Evolutionary conservation across 805 yeast genomes (phyloP).

Genomic region (Candida berthetii): DNA sequence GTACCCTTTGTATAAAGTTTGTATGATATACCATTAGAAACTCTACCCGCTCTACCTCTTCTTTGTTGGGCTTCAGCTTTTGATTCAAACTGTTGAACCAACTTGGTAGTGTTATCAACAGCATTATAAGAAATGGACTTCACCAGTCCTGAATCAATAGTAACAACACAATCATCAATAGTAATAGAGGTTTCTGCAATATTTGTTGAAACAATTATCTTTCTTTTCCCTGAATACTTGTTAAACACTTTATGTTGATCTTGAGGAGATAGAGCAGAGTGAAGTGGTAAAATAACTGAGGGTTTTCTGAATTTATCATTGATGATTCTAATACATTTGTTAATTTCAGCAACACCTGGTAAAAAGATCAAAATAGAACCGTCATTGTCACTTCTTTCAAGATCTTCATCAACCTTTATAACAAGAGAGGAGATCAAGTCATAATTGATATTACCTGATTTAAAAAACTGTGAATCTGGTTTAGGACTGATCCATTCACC

Average conservation of each 20-base stretch:
- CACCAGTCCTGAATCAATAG: constrained; percentile 82
- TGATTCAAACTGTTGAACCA: constrained; percentile 83
- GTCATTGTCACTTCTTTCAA: constrained; percentile 31
- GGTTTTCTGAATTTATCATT: constrained; percentile 20
- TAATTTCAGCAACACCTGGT: constrained; percentile 90
- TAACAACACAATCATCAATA: constrained; percentile 90
- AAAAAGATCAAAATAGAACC: constrained; percentile 84
- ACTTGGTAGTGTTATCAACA: constrained; percentile 56
- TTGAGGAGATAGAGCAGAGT: constrained; percentile 76
- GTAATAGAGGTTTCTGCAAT: constrained; percentile 98
- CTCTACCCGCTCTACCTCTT: constrained; percentile 98
- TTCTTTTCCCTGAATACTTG: constrained; percentile 52
- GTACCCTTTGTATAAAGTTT: constrained; percentile 68
- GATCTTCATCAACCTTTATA: constrained; percentile 40
- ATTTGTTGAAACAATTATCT: constrained; percentile 84
- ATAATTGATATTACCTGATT: constrained; percentile 65
- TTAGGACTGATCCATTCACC: constrained; percentile 45
- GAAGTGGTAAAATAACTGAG: constrained; percentile 61
- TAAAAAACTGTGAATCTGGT: constrained; percentile 61
- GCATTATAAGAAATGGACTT: constrained; percentile 73
- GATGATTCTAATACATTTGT: constrained; percentile 45
- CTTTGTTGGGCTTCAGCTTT: constrained; percentile 86
- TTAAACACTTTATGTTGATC: constrained; percentile 79
- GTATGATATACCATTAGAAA: constrained; percentile 74
- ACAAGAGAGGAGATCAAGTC: constrained; percentile 60